Evolutionary conservation across 2,329 filamentous ascomycete genomes (phyloP).

Genomic region (Nannizziopsis arthrosporioides): DNA sequence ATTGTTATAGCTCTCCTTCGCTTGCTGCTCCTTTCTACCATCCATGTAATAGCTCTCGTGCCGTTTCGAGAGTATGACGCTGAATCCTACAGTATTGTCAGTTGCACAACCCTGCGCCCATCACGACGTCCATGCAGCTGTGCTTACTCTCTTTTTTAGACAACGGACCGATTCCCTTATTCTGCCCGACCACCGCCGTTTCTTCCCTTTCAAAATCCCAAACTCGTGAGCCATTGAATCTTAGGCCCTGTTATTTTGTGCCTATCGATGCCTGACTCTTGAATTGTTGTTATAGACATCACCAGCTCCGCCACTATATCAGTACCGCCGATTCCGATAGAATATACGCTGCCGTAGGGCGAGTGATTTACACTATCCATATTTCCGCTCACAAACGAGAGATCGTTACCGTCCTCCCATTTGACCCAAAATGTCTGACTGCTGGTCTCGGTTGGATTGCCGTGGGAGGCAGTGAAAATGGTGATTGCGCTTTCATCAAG

Average conservation of each 20-base stretch:
- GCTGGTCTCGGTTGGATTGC: slow-evolving; percentile 80
- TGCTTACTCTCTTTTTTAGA: slow-evolving; percentile 32
- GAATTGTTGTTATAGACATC: slow-evolving; percentile 24
- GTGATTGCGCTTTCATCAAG: slow-evolving; percentile 73
- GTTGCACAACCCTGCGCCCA: slow-evolving; percentile 14
- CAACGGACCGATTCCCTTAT: slow-evolving; percentile 55
- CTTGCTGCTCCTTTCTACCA: not conserved
- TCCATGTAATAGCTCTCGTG: slow-evolving; percentile 11
- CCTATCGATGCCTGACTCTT: not conserved
- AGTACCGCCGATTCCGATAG: slow-evolving; percentile 64
- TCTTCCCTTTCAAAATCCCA: slow-evolving; percentile 55
- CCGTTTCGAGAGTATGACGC: slow-evolving; percentile 29
- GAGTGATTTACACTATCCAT: slow-evolving; percentile 62
- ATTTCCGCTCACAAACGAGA: slow-evolving; percentile 59
- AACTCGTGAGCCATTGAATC: slow-evolving; percentile 44
- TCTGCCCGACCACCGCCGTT: slow-evolving; percentile 48
- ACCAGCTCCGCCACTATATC: slow-evolving; percentile 68
- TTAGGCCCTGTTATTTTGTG: not conserved
- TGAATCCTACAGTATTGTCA: slow-evolving; percentile 31
- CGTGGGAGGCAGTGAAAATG: slow-evolving; percentile 70
- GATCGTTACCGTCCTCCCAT: slow-evolving; percentile 59
- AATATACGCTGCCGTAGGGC: slow-evolving; percentile 73
- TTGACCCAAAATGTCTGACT: slow-evolving; percentile 72
- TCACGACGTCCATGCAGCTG: slow-evolving; percentile 6
- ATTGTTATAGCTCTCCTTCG: not conserved